These are phyloP conservation scores for Globisporangium radiosum DNA, from an alignment of 352 stramenopile species.

Conservation along the genomic window DNA sequence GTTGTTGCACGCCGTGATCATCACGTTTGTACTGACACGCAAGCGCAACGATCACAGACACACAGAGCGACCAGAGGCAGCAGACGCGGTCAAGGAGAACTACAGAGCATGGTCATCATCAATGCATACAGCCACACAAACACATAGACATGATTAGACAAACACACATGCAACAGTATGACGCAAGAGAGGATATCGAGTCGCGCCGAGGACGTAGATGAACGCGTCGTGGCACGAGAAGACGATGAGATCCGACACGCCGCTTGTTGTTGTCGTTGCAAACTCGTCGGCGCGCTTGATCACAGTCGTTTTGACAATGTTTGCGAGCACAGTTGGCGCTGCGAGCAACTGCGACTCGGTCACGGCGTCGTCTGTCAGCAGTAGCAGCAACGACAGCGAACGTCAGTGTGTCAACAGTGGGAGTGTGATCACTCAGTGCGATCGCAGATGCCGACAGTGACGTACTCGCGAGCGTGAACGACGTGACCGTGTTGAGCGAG, in stretches of 20 bases:
- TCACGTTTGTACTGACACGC: slow-evolving; percentile 68
- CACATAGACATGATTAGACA: neutral
- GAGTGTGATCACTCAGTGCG: neutral
- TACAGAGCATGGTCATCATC: too few relatives aligned
- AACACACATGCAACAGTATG: slow-evolving; percentile 1
- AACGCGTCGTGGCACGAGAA: slow-evolving; percentile 91
- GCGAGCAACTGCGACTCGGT: slow-evolving; percentile 6
- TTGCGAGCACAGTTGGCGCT: slow-evolving; percentile 45
- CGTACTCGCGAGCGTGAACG: slow-evolving; percentile 13
- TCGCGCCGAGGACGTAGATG: slow-evolving; percentile 93
- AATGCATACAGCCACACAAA: slow-evolving; percentile 1
- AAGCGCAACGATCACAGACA: neutral
- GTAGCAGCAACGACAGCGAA: neutral
- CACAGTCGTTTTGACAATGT: slow-evolving; percentile 67
- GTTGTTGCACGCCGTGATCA: slow-evolving; percentile 91
- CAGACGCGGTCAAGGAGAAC: slow-evolving; percentile 35
- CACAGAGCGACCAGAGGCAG: slow-evolving; percentile 6
- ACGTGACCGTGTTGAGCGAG: slow-evolving; percentile 25
- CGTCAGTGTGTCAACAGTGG: neutral
- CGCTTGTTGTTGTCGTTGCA: slow-evolving; percentile 14
- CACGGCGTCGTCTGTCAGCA: neutral
- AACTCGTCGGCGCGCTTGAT: slow-evolving; percentile 76
- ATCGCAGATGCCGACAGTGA: neutral
- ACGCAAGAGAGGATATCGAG: slow-evolving; percentile 77
- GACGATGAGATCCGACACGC: slow-evolving; percentile 69